These are phyloP conservation scores for Biscogniauxia mediterranea DNA, from an alignment of 2,329 filamentous ascomycete species.

Conservation along the genomic window DNA sequence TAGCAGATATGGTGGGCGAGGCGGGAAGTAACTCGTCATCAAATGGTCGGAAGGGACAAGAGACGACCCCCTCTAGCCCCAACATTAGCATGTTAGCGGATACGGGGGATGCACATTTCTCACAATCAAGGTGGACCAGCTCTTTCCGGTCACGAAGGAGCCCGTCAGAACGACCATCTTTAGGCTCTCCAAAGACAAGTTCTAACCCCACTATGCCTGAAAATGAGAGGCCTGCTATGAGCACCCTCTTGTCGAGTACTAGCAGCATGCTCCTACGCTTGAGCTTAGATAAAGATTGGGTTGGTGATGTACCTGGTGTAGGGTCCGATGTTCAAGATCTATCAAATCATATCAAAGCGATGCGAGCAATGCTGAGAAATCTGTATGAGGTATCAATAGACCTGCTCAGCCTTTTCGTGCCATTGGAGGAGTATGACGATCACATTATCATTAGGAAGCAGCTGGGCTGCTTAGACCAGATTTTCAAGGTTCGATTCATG, in stretches of 20 bases:
- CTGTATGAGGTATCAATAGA: background rate
- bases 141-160: background rate
- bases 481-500: background rate
- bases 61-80: background rate
- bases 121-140: background rate
- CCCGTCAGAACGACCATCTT: background rate
- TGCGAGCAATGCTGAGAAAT: background rate
- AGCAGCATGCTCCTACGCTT: background rate
- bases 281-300: background rate
- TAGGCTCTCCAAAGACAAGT: background rate
- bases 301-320: background rate
- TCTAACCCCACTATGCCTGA: background rate
- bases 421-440: background rate
- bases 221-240: background rate
- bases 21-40: background rate
- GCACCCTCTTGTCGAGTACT: background rate
- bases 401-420: background rate
- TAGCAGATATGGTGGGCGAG: background rate
- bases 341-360: background rate
- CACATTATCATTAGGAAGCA: background rate
- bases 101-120: background rate
- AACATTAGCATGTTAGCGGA: background rate
- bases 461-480: background rate
- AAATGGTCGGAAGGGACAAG: background rate
- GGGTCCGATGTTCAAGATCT: background rate